phyloP scores from a whole-genome alignment of 73 alveolate species.

The Paramecium sexaurelia region DNA sequence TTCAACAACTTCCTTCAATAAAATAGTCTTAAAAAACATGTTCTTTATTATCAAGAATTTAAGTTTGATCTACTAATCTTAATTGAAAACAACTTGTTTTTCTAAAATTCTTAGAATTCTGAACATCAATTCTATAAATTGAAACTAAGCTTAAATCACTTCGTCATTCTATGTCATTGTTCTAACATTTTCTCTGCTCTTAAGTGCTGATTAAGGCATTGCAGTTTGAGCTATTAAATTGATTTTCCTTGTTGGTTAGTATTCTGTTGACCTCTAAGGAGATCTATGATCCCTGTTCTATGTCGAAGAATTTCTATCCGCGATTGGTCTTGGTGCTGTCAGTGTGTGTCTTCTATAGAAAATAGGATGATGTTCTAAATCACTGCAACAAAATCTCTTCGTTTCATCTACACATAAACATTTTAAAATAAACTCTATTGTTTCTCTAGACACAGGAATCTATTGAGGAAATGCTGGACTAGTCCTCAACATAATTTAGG shows the following conservation, averaged over 20 bases:
- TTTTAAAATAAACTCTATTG: not conserved
- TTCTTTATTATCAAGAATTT: not conserved
- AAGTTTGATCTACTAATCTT: not conserved
- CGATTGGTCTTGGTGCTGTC: not conserved
- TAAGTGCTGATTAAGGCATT: not conserved
- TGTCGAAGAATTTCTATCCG: not conserved
- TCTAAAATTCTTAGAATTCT: not conserved
- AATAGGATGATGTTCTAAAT: not conserved
- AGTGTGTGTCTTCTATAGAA: not conserved
- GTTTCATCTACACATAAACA: not conserved
- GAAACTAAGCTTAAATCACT: not conserved
- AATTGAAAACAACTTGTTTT: not conserved
- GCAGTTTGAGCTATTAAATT: not conserved
- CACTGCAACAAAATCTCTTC: not conserved
- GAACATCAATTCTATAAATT: not conserved
- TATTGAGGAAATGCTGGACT: not conserved
- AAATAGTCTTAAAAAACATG: not conserved
- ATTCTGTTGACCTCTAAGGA: not conserved
- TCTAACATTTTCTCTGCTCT: not conserved
- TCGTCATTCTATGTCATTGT: not conserved
- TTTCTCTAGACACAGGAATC: not conserved
- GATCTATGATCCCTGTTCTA: not conserved
- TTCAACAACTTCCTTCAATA: not conserved
- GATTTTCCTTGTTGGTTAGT: not conserved
- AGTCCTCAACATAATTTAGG: not conserved